Evolutionary conservation across 1,284 basidiomycete genomes (phyloP), one percentile per base, ranked within the genome.

Genomic region (Afroboletus lepidellus): DNA sequence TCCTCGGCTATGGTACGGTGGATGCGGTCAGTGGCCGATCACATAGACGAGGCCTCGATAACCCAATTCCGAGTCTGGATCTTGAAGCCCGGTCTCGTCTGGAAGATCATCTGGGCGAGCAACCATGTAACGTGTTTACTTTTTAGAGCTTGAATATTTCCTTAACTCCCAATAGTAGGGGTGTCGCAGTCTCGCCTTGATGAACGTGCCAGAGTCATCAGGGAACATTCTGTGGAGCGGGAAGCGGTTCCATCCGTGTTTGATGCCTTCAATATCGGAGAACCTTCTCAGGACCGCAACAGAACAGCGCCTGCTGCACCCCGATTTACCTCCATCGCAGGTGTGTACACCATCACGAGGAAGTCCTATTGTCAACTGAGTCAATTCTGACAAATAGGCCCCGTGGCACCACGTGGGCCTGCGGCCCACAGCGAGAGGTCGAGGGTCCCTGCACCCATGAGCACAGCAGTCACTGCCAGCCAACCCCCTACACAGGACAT

Each of bases 201-300:
- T 27, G 52, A 57, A 7, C 55, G 49, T 24, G 44, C 38, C 7
- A 53, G 63, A 41, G 63, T 66, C 18, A 36, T 62, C 37, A 46
- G 64, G 32, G 56, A 61, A n/a, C 65, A 56, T 29, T 51, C 50
- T 7, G 20, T 29, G 11, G 65, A 66, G 13, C 58, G 57, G 23
- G 64, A 62, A 23, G 34, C 64, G 3, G 55, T 62, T n/a, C 64
- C 59, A 3, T 65, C 64, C 16, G 60, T 69, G 1, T 65, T 65
- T 18, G 66, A 65, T 44, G 56, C 69, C 44, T 65, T 65, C 48
- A 57, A 62, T 25, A 56, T 65, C 15, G 46, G 43, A 3, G 64
- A 63, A 23, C 51, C 60, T 11, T 42, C 62, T 15, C 60, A 54
- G n/a, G 55, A 65, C 15, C 48, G 50, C 36, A 53, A 34, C 32